Percentiles rank a stretch among this genome's conserved stretches.
Conservation (phyloP, 2,329 filamentous ascomycete species). For the Ceratocystiopsis brevicomis region DNA sequence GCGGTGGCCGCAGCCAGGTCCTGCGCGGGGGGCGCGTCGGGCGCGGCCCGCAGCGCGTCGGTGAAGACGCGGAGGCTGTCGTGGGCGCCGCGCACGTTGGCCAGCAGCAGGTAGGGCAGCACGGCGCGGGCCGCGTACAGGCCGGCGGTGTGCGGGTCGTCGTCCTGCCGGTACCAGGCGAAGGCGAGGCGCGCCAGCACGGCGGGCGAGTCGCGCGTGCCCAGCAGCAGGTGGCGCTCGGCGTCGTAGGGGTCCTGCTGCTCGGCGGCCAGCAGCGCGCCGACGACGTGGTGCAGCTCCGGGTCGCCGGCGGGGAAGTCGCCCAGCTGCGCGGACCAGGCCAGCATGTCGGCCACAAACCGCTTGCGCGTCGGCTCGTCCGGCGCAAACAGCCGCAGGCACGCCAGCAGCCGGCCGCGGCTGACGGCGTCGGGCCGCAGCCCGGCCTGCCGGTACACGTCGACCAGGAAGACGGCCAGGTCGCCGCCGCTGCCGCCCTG, state of each 20-base stretch:
- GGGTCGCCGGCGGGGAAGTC: conserved; percentile 83
- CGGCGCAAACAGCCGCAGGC: conserved; percentile 61
- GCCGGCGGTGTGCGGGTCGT: conserved; percentile 71
- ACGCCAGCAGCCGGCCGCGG: conserved; percentile 57
- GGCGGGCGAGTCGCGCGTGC: conserved; percentile 73
- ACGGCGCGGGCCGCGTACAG: conserved; percentile 73
- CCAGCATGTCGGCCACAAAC: conserved; percentile 58
- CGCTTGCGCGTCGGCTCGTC: conserved; percentile 85
- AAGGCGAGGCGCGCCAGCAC: conserved; percentile 72
- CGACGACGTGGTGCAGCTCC: conserved; percentile 83
- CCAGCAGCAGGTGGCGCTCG: conserved; percentile 72
- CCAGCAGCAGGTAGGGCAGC: conserved; percentile 75
- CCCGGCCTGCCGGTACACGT: conserved; percentile 78
- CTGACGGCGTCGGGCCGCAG: conserved; percentile 55
- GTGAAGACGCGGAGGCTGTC: conserved; percentile 63
- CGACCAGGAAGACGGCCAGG: conserved; percentile 67
- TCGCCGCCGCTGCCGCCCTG: conserved; percentile 89
- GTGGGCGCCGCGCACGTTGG: conserved; percentile 79
- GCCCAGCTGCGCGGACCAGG: conserved; percentile 69
- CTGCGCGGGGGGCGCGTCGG: conserved; percentile 46
- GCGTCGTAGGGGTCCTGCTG: conserved; percentile 88
- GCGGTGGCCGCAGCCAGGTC: conserved; percentile 57
- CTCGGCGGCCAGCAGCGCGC: conserved; percentile 63
- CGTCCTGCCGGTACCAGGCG: conserved; percentile 79
- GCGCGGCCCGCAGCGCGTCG: conserved; percentile 37